Evolutionary conservation across 2,329 filamentous ascomycete species (phyloP), one percentile per base, ranked within the genome.

Genomic region (Sarocladium oryzae): DNA sequence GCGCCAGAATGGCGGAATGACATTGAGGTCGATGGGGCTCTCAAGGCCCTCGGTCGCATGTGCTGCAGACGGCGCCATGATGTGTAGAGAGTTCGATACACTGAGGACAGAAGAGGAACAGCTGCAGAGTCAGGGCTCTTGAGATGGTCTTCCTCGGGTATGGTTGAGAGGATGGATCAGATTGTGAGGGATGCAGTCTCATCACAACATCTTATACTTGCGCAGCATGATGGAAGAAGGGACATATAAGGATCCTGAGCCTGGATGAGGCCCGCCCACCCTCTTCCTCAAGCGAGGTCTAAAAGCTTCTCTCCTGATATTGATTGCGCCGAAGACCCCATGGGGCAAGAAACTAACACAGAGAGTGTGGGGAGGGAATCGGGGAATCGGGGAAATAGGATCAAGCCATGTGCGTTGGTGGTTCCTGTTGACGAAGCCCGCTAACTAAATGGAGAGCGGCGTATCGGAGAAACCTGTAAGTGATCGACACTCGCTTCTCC

Each of bases 21-120:
- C 43, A 2, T 57, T 53, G 28, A 68, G 53, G 51, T 69, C 65
- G 16, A 68, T 62, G 2, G 63, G 59, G 15, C 65, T 58, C 30
- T 56, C 40, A 20, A 68, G 62, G 30, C 58, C 61, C 23, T 68
- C 62, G 2, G 58, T 57, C 9, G 63, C 58, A 28, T 57, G 59
- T 10, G 65, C 64, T 23, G 61, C 66, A 51, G 59, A 58, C 8
- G 65, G 64, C 51, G 66, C 64, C 66, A 64, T 70, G 57, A 15
- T 43, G 35, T 8, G 6, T 16, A 15, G 6, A 55, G n/a, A n/a
- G n/a, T n/a, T n/a, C n/a, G 36, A 46, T 20, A 15, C 24, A 16
- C n/a, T 28, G 35, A 38, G n/a, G 26, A 15, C 23, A 37, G 21
- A 28, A 28, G 23, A 43, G 8, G 16, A 10, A 21, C 15, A 20